Evolutionary conservation across 2,329 filamentous ascomycete species (phyloP).

Genomic region (Camptophora hylomeconis): DNA sequence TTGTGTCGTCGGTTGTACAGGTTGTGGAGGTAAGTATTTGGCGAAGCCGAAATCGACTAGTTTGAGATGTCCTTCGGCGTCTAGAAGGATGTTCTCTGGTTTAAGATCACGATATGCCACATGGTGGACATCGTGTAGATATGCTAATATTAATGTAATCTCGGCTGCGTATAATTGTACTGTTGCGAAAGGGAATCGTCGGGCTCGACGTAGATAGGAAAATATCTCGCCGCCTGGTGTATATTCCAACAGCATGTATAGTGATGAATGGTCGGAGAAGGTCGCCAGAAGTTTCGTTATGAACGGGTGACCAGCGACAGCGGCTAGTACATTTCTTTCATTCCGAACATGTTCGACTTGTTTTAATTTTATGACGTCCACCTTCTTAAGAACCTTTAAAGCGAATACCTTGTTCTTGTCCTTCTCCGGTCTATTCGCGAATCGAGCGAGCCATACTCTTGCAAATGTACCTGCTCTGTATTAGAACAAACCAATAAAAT

Average conservation of each 20-base stretch:
- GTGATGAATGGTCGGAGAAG: conserved; percentile 48
- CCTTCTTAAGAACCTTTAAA: conserved; percentile 37
- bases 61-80: conserved; percentile 52
- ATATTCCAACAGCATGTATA: conserved; percentile 50
- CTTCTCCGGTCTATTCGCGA: conserved; percentile 20
- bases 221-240: conserved; percentile 57
- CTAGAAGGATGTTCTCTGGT: conserved; percentile 56
- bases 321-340: conserved; percentile 49
- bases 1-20: conserved; percentile 1
- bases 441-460: conserved; percentile 35
- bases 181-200: conserved; percentile 46
- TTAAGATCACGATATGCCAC: conserved; percentile 55
- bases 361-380: conserved; percentile 46
- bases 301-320: conserved; percentile 51
- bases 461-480: conserved; percentile 34
- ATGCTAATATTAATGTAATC: conserved; percentile 52
- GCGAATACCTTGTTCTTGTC: conserved; percentile 32
- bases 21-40: conserved; percentile 40
- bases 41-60: conserved; percentile 57
- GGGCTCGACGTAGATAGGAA: conserved; percentile 48
- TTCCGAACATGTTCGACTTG: conserved; percentile 57
- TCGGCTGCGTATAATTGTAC: conserved; percentile 55
- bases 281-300: conserved; percentile 52
- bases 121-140: conserved; percentile 49
- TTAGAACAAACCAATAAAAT: conserved; percentile 2